These are phyloP conservation scores for Phlebopus sp. DNA, from an alignment of 1,284 basidiomycete species.

Conservation along the genomic window DNA sequence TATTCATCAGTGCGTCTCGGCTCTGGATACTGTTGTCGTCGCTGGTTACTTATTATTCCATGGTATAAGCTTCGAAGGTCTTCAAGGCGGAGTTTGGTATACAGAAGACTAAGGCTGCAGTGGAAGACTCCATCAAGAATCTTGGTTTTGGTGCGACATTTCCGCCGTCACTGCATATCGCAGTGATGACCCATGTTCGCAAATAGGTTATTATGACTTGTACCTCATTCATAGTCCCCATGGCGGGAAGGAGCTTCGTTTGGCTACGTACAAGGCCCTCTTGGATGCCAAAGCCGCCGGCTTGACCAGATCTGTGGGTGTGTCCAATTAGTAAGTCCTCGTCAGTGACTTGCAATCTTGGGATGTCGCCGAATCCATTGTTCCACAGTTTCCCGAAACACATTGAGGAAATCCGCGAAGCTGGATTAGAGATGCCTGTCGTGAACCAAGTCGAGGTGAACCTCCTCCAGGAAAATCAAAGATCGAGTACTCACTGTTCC, in stretches of 20 bases:
- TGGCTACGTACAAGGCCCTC: conserved; percentile 42
- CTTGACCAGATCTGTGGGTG: conserved; percentile 50
- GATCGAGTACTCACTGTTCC: not conserved
- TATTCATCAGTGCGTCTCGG: conserved; percentile 47
- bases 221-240: conserved; percentile 53
- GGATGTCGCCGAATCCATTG: not conserved
- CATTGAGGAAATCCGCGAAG: conserved; percentile 43
- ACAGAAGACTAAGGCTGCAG: conserved; percentile 34
- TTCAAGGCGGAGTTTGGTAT: conserved; percentile 36
- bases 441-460: conserved; percentile 50
- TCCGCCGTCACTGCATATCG: not conserved
- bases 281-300: conserved; percentile 44
- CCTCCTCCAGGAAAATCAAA: not conserved
- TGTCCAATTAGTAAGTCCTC: conserved; percentile 49
- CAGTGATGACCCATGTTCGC: not conserved
- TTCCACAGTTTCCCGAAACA: conserved; percentile 39
- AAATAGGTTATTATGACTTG: conserved; percentile 43
- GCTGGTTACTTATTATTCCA: conserved; percentile 7
- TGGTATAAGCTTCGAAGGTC: conserved; percentile 45
- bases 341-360: conserved; percentile 5
- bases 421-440: conserved; percentile 41
- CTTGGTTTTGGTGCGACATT: conserved; percentile 38
- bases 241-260: conserved; percentile 37
- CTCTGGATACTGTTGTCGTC: not conserved
- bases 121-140: conserved; percentile 40